These are phyloP conservation scores for Yamadazyma kanchanaburiensis DNA, from an alignment of 1,139 yeast genomes.

Conservation along the genomic window DNA sequence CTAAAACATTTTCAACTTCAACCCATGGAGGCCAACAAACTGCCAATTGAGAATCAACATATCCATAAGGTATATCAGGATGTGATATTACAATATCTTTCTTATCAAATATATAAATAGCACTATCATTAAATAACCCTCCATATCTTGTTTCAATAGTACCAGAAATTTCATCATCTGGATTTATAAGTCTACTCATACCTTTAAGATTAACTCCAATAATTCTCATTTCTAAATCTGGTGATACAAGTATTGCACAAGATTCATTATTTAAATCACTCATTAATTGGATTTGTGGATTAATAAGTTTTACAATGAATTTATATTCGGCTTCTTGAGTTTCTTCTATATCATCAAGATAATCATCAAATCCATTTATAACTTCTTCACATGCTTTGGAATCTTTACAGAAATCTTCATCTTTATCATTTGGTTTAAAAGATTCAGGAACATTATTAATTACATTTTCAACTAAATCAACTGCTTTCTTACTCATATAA, in stretches of 20 bases:
- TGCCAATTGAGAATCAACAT: conserved; percentile 17
- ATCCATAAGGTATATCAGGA: conserved; percentile 25
- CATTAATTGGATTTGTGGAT: conserved; percentile 43
- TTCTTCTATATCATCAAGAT: conserved; percentile 22
- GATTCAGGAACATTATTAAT: conserved; percentile 19
- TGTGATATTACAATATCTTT: conserved; percentile 24
- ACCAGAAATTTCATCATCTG: conserved; percentile 35
- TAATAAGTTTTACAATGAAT: conserved; percentile 38
- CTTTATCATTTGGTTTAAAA: conserved; percentile 5
- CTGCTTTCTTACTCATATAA: conserved; percentile 68
- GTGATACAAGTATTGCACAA: conserved; percentile 57
- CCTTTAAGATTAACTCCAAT: conserved; percentile 52
- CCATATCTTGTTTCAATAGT: conserved; percentile 73
- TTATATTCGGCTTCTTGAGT: conserved; percentile 36
- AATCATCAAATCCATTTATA: conserved; percentile 30
- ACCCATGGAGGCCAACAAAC: conserved; percentile 82
- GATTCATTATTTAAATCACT: conserved; percentile 32
- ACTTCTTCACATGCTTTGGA: conserved; percentile 28
- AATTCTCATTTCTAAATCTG: conserved; percentile 67
- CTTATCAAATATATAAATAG: conserved; percentile 60
- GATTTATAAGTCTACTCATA: conserved; percentile 42
- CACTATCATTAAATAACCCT: conserved; percentile 63
- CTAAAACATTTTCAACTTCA: conserved; percentile 70
- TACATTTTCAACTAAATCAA: conserved; percentile 52
- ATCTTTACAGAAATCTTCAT: conserved; percentile 13